Percentiles rank a stretch among this genome's conserved stretches.
phyloP scores from a whole-genome alignment of 768 basidiomycete species.

The Xanthoconium purpureum region DNA sequence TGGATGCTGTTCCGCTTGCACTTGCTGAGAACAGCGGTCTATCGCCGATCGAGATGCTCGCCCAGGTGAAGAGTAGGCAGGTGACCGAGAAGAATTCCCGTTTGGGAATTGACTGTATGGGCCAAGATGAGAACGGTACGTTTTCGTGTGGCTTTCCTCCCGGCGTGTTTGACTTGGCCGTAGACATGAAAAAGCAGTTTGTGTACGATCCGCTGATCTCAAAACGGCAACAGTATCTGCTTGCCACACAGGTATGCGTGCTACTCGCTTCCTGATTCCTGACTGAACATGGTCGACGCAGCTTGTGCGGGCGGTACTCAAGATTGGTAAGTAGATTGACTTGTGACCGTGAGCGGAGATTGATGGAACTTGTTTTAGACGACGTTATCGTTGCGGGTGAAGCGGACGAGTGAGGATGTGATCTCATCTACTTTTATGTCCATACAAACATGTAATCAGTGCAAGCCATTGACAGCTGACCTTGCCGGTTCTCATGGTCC shows the following conservation, averaged over 20 bases:
- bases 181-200: constrained; percentile 97
- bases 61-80: constrained; percentile 92
- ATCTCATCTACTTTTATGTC: neutral
- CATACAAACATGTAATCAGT: too few relatives aligned
- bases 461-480: too few relatives aligned
- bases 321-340: constrained; percentile 60
- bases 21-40: constrained; percentile 97
- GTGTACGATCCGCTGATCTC: constrained; percentile 97
- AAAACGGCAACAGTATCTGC: constrained; percentile 92
- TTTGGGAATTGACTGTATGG: constrained; percentile 91
- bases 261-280: neutral
- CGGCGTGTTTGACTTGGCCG: neutral
- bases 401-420: constrained; percentile 53
- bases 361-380: constrained; percentile 41
- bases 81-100: constrained; percentile 79
- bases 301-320: constrained; percentile 83
- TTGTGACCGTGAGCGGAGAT: neutral
- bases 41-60: constrained; percentile 94
- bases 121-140: constrained; percentile 81
- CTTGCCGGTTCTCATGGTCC: too few relatives aligned
- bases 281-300: constrained; percentile 27
- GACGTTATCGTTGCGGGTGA: constrained; percentile 76
- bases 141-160: constrained; percentile 1
- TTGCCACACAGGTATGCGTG: constrained; percentile 83
- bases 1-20: constrained; percentile 94